A percentile compares a stretch with the other conserved stretches of the same genome.
These are phyloP conservation scores for Barnettozyma sp. DNA, from an alignment of 805 yeast species.

Conservation along the genomic window DNA sequence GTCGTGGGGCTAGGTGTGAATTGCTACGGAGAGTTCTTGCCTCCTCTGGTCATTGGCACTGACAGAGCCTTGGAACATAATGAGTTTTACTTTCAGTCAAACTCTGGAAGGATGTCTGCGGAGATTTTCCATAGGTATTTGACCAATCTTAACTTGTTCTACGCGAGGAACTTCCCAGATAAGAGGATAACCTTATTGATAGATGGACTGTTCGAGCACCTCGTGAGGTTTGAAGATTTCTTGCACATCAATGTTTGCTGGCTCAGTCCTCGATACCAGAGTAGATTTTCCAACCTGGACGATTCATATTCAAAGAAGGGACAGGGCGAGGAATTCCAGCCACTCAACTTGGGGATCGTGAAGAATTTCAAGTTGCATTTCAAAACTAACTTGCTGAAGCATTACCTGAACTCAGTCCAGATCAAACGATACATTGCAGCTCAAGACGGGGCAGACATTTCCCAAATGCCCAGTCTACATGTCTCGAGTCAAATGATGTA, in stretches of 20 bases:
- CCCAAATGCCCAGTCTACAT: background rate
- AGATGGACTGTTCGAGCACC: constrained; percentile 32
- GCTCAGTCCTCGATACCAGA: constrained; percentile 13
- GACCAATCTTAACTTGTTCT: constrained; percentile 11
- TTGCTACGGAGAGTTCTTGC: constrained; percentile 17
- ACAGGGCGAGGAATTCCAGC: constrained; percentile 22
- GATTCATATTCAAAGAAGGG: constrained; percentile 9
- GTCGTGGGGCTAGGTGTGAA: constrained; percentile 19
- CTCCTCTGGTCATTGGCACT: constrained; percentile 14
- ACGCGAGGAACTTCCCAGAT: constrained; percentile 7
- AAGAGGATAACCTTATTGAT: constrained; percentile 26
- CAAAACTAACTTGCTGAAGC: constrained; percentile 15
- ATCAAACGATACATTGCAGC: background rate
- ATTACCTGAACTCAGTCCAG: constrained; percentile 9
- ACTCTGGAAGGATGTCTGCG: constrained; percentile 14
- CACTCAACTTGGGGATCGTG: constrained; percentile 29
- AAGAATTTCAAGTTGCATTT: constrained; percentile 27
- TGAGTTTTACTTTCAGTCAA: constrained; percentile 14
- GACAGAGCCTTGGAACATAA: background rate
- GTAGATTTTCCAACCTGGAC: constrained; percentile 14
- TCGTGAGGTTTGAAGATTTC: constrained; percentile 27
- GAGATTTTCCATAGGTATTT: constrained; percentile 22
- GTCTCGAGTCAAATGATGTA: constrained; percentile 5
- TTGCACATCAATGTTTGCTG: constrained; percentile 26
- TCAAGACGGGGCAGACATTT: background rate